These are phyloP conservation scores for Nannizziopsis arthrosporioides DNA, from an alignment of 2,329 filamentous ascomycete species.

Conservation along the genomic window DNA sequence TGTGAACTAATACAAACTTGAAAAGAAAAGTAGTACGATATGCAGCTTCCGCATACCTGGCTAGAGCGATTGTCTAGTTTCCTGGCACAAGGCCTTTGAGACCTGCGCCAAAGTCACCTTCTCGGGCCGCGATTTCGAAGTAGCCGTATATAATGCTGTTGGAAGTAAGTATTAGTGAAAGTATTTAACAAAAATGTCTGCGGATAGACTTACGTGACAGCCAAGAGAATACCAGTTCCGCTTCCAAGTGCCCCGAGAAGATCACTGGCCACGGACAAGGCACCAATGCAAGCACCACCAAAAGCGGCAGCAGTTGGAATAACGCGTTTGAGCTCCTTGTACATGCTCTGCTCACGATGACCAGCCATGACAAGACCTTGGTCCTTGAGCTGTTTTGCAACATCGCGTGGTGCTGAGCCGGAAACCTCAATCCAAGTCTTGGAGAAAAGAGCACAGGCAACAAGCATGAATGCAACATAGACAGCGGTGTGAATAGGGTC, in stretches of 20 bases:
- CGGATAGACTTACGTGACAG: constrained; percentile 71
- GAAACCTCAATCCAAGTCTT: constrained; percentile 99
- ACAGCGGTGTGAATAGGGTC: constrained; percentile 94
- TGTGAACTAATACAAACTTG: constrained; percentile 13
- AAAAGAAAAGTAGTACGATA: constrained; percentile 9
- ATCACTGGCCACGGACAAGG: constrained; percentile 87
- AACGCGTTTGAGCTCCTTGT: constrained; percentile 98
- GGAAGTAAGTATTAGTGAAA: constrained; percentile 24
- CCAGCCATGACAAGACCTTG: constrained; percentile 99
- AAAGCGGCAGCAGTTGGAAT: constrained; percentile 97
- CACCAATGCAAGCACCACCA: constrained; percentile 97
- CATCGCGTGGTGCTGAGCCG: constrained; percentile 90
- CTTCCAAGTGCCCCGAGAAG: constrained; percentile 91
- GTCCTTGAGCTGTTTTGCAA: constrained; percentile 99
- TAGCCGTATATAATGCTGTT: constrained; percentile 94
- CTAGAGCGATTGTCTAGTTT: constrained; percentile 24
- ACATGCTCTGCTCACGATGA: constrained; percentile 99
- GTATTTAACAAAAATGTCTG: background rate
- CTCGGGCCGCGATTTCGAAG: constrained; percentile 98
- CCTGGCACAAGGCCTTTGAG: constrained; percentile 53
- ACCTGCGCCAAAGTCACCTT: constrained; percentile 75
- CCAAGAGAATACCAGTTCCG: constrained; percentile 93
- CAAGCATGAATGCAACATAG: constrained; percentile 96
- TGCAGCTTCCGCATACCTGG: background rate
- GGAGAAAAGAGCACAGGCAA: constrained; percentile 94